phyloP scores from a whole-genome alignment of 2,329 filamentous ascomycete species.

The Emmonsia crescens region DNA sequence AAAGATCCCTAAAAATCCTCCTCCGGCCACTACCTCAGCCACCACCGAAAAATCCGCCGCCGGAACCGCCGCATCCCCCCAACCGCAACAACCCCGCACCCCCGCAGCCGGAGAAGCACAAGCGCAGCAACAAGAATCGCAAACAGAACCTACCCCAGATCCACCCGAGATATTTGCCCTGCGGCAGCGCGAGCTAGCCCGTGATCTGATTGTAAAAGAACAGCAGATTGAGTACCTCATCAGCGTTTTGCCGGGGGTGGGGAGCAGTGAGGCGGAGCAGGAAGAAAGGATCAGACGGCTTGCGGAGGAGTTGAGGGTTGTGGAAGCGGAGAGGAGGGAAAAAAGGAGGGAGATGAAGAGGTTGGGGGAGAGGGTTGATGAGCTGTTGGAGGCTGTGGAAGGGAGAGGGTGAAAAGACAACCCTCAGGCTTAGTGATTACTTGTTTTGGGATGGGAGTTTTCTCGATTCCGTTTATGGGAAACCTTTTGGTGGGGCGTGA shows the following conservation, averaged over 20 bases:
- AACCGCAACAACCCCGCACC: slow-evolving; percentile 1
- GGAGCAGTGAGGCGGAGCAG: slow-evolving; percentile 35
- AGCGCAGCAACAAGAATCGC: slow-evolving; percentile 12
- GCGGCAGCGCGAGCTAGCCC: slow-evolving; percentile 38
- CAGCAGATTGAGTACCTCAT: slow-evolving; percentile 42
- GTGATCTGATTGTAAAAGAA: slow-evolving; percentile 40
- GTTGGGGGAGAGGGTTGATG: slow-evolving; percentile 32
- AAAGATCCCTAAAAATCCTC: slow-evolving; percentile 32
- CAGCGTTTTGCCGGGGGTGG: slow-evolving; percentile 36
- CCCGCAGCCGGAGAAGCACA: slow-evolving; percentile 5
- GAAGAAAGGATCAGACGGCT: slow-evolving; percentile 33
- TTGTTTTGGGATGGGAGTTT: background rate
- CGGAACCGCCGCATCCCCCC: background rate
- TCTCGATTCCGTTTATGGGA: background rate
- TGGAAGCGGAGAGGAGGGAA: slow-evolving; percentile 32
- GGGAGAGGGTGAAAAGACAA: slow-evolving; percentile 16
- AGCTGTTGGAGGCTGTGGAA: slow-evolving; percentile 29
- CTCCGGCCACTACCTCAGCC: slow-evolving; percentile 19
- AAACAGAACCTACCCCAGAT: slow-evolving; percentile 27
- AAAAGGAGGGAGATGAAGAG: slow-evolving; percentile 34
- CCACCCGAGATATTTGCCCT: slow-evolving; percentile 32
- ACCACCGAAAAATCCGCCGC: slow-evolving; percentile 19
- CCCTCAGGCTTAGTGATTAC: background rate
- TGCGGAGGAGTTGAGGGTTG: slow-evolving; percentile 33
- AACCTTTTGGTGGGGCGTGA: background rate